Conservation (phyloP, 345 rosid genomes). For the Streptanthus diversifolius region DNA sequence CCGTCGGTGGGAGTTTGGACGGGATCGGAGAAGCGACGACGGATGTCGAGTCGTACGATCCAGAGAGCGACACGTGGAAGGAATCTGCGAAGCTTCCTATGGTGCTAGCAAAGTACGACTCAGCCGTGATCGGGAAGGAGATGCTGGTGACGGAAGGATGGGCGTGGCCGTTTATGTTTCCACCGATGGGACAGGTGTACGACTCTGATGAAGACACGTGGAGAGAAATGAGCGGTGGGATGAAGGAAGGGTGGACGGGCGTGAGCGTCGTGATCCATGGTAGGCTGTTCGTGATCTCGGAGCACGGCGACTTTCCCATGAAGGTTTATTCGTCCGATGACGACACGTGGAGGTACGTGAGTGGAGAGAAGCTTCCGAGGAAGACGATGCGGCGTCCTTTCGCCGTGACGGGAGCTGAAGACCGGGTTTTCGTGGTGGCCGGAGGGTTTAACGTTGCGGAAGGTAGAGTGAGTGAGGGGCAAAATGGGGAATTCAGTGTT, state of each 20-base stretch:
- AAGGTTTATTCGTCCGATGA: slow-evolving; percentile 46
- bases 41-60: slow-evolving; percentile 53
- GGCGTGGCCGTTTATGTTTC: slow-evolving; percentile 71
- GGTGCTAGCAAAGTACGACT: slow-evolving; percentile 57
- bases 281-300: slow-evolving; percentile 55
- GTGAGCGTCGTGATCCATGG: slow-evolving; percentile 41
- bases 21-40: slow-evolving; percentile 33
- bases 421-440: slow-evolving; percentile 52
- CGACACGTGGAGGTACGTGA: slow-evolving; percentile 58
- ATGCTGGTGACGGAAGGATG: slow-evolving; percentile 74
- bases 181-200: slow-evolving; percentile 60
- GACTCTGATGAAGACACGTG: slow-evolving; percentile 48
- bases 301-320: slow-evolving; percentile 62
- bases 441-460: slow-evolving; percentile 52
- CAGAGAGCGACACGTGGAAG: slow-evolving; percentile 49
- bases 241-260: slow-evolving; percentile 81
- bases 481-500: slow-evolving; percentile 36
- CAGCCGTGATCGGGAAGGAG: slow-evolving; percentile 50
- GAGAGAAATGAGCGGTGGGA: slow-evolving; percentile 55
- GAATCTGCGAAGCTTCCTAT: slow-evolving; percentile 32
- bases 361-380: slow-evolving; percentile 52
- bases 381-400: slow-evolving; percentile 48
- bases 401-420: slow-evolving; percentile 46
- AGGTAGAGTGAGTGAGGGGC: slow-evolving; percentile 37
- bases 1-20: slow-evolving; percentile 55